phyloP scores from a whole-genome alignment of 2,329 filamentous ascomycete genomes.

The Aspergillus brasiliensis region DNA sequence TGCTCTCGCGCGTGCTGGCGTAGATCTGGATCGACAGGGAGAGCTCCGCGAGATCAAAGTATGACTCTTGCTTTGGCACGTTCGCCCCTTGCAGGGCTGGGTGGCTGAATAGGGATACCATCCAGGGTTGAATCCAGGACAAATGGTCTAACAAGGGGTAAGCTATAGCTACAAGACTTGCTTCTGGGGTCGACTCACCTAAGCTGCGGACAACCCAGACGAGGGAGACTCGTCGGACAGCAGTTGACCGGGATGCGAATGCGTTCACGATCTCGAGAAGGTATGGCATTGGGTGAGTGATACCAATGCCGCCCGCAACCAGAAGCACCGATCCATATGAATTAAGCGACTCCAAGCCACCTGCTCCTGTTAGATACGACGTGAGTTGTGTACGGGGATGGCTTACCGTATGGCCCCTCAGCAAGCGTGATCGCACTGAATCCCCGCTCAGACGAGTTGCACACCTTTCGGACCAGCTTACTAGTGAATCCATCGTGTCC shows the following conservation, averaged over 20 bases:
- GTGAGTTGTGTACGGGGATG: not conserved
- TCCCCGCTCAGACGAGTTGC: conserved; percentile 26
- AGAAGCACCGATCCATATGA: conserved; percentile 39
- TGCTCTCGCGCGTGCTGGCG: conserved; percentile 27
- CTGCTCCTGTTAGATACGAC: conserved; percentile 12
- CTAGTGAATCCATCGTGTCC: conserved; percentile 38
- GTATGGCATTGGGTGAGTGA: conserved; percentile 40
- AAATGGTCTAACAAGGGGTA: conserved; percentile 30
- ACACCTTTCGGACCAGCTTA: conserved; percentile 31
- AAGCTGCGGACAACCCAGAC: conserved; percentile 38
- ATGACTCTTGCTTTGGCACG: conserved; percentile 25
- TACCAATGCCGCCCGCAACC: conserved; percentile 41
- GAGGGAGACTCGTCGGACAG: conserved; percentile 32
- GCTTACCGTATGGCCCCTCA: conserved; percentile 40
- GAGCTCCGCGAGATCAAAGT: conserved; percentile 28
- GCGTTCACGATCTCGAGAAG: conserved; percentile 33
- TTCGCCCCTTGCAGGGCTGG: conserved; percentile 24
- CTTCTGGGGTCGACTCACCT: conserved; percentile 22
- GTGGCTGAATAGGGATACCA: conserved; percentile 33
- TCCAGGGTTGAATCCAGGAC: conserved; percentile 39
- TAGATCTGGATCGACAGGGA: conserved; percentile 33
- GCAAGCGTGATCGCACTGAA: conserved; percentile 33
- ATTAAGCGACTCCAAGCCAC: conserved; percentile 31
- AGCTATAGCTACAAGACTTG: not conserved
- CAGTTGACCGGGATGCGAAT: conserved; percentile 25